Conservation (phyloP, 345 rosid species). For the Linum lewisii region DNA sequence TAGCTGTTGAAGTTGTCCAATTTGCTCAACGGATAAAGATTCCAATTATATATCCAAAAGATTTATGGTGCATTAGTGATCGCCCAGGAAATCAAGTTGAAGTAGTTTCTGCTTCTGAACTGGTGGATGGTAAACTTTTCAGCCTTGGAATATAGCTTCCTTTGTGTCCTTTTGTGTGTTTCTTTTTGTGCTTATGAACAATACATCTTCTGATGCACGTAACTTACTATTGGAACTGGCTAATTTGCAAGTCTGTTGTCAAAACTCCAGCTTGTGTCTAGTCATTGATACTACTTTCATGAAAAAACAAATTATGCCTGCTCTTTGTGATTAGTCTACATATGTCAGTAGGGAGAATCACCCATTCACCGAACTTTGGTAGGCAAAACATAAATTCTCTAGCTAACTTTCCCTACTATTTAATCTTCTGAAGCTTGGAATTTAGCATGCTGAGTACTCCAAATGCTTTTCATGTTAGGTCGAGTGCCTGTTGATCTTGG, state of each 20-base stretch:
- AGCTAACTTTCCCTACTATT: too few species aligned
- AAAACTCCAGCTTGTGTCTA: too few species aligned
- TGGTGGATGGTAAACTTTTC: constrained; percentile 39
- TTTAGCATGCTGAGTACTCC: constrained; percentile 2
- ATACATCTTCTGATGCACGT: not conserved
- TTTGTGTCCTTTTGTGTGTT: not conserved
- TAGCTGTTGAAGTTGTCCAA: constrained; percentile 37
- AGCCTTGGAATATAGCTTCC: not conserved
- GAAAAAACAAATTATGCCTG: too few species aligned
- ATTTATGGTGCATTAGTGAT: constrained; percentile 41
- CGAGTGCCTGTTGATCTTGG: constrained; percentile 61
- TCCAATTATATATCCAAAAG: constrained; percentile 39
- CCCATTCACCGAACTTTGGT: too few species aligned
- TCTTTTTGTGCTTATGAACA: too few species aligned
- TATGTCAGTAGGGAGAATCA: too few species aligned
- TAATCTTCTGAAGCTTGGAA: too few species aligned
- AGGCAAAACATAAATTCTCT: too few species aligned
- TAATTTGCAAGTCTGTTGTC: too few species aligned
- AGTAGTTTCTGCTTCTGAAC: constrained; percentile 30
- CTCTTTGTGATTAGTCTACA: too few species aligned
- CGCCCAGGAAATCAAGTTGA: constrained; percentile 22
- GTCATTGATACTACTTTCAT: too few species aligned
- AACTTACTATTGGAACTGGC: not conserved
- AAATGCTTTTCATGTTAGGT: constrained; percentile 27
- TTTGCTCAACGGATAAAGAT: constrained; percentile 30